Conservation (phyloP, 23 red algal genomes). For the Pyropia haitanensis region DNA sequence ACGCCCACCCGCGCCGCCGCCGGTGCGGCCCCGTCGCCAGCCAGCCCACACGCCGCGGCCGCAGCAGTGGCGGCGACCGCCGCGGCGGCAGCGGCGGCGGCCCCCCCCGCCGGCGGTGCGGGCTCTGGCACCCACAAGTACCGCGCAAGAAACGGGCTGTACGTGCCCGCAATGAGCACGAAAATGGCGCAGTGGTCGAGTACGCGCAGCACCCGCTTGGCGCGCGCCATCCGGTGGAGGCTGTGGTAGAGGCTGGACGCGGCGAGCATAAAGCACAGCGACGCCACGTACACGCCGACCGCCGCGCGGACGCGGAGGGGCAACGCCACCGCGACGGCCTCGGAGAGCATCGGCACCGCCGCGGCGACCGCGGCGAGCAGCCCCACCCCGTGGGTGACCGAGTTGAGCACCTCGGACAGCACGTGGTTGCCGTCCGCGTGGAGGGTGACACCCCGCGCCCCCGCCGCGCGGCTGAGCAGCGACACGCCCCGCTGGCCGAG, state of each 20-base stretch:
- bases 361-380: conserved; percentile 16
- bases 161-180: conserved; percentile 68
- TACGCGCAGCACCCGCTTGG: conserved; percentile 15
- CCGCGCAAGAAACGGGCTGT: conserved; percentile 59
- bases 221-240: conserved; percentile 32
- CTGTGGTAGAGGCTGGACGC: conserved; percentile 59
- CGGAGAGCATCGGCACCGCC: not conserved
- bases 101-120: not conserved
- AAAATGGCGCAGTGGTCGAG: conserved; percentile 83
- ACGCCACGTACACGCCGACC: conserved; percentile 20
- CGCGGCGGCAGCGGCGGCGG: not conserved
- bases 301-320: not conserved
- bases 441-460: not conserved
- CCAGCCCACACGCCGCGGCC: no score
- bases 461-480: not conserved
- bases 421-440: conserved; percentile 42
- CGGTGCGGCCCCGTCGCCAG: no score
- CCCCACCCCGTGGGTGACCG: conserved; percentile 55
- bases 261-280: conserved; percentile 50
- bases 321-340: not conserved
- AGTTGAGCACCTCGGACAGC: conserved; percentile 53
- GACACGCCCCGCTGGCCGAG: not conserved
- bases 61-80: not conserved
- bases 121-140: conserved; percentile 12
- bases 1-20: not conserved